These are phyloP conservation scores for Trypanosoma brucei DNA, from an alignment of 208 protist genomes.

Conservation along the genomic window DNA sequence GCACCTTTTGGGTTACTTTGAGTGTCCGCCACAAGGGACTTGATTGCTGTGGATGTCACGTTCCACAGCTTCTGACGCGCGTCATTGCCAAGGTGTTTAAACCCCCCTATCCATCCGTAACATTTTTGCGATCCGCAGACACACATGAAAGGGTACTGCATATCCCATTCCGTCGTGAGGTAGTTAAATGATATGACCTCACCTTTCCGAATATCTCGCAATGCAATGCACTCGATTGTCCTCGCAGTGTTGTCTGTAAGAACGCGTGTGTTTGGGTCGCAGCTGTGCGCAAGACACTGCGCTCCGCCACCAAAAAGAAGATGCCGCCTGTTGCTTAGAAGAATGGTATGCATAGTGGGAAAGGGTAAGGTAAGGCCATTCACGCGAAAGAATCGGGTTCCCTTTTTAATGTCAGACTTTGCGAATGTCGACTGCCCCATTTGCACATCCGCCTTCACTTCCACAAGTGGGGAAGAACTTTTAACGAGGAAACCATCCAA, in stretches of 20 bases:
- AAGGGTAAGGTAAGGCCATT: constrained; percentile 73
- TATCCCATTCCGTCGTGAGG: constrained; percentile 87
- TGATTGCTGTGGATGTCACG: constrained; percentile 69
- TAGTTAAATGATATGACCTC: constrained; percentile 88
- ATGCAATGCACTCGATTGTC: constrained; percentile 61
- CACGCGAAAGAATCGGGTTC: constrained; percentile 69
- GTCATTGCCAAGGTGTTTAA: constrained; percentile 50
- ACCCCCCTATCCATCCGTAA: constrained; percentile 67
- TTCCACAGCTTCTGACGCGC: constrained; percentile 67
- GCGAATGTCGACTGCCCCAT: constrained; percentile 87
- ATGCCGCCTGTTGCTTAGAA: constrained; percentile 55
- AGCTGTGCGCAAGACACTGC: constrained; percentile 85
- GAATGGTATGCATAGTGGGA: constrained; percentile 79
- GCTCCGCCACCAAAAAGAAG: constrained; percentile 81
- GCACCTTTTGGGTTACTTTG: constrained; percentile 21
- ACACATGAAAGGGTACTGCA: constrained; percentile 78
- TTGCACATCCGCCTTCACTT: constrained; percentile 47
- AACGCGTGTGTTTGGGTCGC: constrained; percentile 77
- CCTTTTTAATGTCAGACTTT: constrained; percentile 36
- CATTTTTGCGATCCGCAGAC: constrained; percentile 51
- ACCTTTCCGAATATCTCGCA: constrained; percentile 61
- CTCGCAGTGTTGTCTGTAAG: constrained; percentile 54
- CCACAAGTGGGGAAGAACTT: constrained; percentile 51
- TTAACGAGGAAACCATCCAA: constrained; percentile 46
- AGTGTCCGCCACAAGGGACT: constrained; percentile 23